Percentiles rank a stretch among this genome's conserved stretches.
These are phyloP conservation scores for Trapa incisa DNA, from an alignment of 345 rosid species.

Conservation along the genomic window DNA sequence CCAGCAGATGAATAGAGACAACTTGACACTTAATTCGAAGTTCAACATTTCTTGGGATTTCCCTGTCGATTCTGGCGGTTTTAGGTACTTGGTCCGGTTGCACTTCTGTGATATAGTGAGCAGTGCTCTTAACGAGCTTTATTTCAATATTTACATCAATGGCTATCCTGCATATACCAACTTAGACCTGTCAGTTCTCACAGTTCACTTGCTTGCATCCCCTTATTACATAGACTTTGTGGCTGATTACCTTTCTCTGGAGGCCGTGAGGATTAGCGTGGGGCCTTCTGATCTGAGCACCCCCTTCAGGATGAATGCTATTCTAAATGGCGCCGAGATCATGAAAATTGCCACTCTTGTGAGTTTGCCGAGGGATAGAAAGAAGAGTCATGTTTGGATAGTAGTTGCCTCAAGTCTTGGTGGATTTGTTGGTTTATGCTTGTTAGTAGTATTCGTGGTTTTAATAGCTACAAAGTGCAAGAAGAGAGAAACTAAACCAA, in stretches of 20 bases:
- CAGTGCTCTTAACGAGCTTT: conserved; percentile 55
- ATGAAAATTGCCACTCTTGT: conserved; percentile 49
- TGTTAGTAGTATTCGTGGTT: conserved; percentile 18
- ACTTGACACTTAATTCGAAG: conserved; percentile 22
- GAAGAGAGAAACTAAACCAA: conserved; percentile 20
- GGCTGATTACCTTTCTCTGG: conserved; percentile 43
- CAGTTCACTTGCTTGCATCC: conserved; percentile 51
- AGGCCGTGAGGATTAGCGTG: conserved; percentile 46
- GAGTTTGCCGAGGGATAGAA: conserved; percentile 12
- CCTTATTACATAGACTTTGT: conserved; percentile 68
- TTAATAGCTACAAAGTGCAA: conserved; percentile 26
- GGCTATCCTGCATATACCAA: conserved; percentile 46
- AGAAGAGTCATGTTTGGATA: conserved; percentile 40
- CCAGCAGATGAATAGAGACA: conserved; percentile 69
- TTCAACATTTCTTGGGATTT: conserved; percentile 79
- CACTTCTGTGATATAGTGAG: conserved; percentile 94
- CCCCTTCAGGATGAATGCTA: conserved; percentile 43
- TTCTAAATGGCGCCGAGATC: conserved; percentile 81
- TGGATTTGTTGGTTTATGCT: conserved; percentile 28
- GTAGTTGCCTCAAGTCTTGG: conserved; percentile 51
- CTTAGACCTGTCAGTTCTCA: conserved; percentile 66
- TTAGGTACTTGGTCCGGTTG: conserved; percentile 57
- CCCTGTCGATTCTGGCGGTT: conserved; percentile 37
- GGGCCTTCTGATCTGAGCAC: conserved; percentile 80
- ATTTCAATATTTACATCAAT: conserved; percentile 66